Evolutionary conservation across 2,329 filamentous ascomycete species (phyloP).

Genomic region (Knoxdaviesia proteae): DNA sequence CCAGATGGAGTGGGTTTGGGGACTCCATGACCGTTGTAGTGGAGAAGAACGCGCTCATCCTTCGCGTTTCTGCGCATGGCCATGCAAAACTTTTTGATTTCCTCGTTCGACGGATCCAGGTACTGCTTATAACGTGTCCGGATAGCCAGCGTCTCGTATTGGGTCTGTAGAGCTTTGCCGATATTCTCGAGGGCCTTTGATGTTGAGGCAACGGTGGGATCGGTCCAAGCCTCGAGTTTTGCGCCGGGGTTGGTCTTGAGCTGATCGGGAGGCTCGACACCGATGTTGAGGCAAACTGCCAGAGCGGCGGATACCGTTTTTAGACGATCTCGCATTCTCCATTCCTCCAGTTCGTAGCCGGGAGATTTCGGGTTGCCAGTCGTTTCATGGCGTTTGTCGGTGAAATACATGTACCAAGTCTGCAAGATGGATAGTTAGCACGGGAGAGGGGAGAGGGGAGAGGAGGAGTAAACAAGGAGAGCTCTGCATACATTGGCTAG

Average conservation of each 20-base stretch:
- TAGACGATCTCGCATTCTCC: slow-evolving; percentile 88
- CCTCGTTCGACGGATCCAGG: slow-evolving; percentile 86
- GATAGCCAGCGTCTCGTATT: slow-evolving; percentile 89
- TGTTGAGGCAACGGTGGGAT: slow-evolving; percentile 61
- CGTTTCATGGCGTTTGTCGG: slow-evolving; percentile 91
- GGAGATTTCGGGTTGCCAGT: slow-evolving; percentile 65
- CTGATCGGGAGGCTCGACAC: slow-evolving; percentile 91
- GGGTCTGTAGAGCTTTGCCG: slow-evolving; percentile 82
- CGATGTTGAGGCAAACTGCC: slow-evolving; percentile 88
- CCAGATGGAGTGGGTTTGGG: slow-evolving; percentile 88
- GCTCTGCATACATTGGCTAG: slow-evolving; percentile 49
- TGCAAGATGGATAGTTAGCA: slow-evolving; percentile 16
- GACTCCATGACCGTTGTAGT: slow-evolving; percentile 96
- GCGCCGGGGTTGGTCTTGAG: slow-evolving; percentile 87
- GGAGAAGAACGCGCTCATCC: slow-evolving; percentile 87
- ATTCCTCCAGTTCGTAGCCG: slow-evolving; percentile 56
- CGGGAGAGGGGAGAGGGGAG: not conserved
- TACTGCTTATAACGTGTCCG: slow-evolving; percentile 96
- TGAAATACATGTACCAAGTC: slow-evolving; percentile 99
- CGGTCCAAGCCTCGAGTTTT: slow-evolving; percentile 91
- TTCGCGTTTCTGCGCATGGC: slow-evolving; percentile 82
- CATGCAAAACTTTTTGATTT: slow-evolving; percentile 90
- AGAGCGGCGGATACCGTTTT: slow-evolving; percentile 94
- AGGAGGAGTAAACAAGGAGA: slow-evolving; percentile 2
- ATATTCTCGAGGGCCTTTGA: slow-evolving; percentile 85